Evolutionary conservation across 2,329 filamentous ascomycete genomes (phyloP).

Genomic region (Colletotrichum costaricense): DNA sequence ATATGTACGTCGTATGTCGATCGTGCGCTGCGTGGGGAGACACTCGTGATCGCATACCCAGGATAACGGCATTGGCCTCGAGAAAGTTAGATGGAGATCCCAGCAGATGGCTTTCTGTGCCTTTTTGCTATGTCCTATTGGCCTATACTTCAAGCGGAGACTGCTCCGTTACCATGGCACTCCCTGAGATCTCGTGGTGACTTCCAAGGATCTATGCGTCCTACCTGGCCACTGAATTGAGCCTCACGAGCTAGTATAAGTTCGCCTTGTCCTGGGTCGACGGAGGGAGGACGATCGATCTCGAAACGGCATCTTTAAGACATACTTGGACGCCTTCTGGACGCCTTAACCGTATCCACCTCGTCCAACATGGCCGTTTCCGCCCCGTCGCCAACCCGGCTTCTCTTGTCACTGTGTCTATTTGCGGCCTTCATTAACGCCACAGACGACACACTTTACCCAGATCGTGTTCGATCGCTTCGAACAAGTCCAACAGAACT

Average conservation of each 20-base stretch:
- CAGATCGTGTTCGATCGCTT: conserved; percentile 42
- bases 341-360: conserved; percentile 21
- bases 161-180: neutral
- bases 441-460: conserved; percentile 37
- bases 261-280: conserved; percentile 11
- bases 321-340: neutral
- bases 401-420: neutral
- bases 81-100: neutral
- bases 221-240: neutral
- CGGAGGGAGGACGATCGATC: conserved; percentile 1
- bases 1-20: neutral
- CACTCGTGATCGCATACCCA: neutral
- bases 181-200: neutral
- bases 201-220: neutral
- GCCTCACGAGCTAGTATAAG: conserved; percentile 8
- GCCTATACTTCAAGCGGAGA: neutral
- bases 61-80: neutral
- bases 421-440: conserved; percentile 1
- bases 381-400: neutral
- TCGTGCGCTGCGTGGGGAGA: neutral
- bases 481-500: conserved; percentile 55
- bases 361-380: conserved; percentile 14
- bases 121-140: neutral
- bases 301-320: neutral
- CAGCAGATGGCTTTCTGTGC: neutral